Base-by-base conservation (phyloP, 768 basidiomycete genomes). In the Podaxis mareebaensis region DNA sequence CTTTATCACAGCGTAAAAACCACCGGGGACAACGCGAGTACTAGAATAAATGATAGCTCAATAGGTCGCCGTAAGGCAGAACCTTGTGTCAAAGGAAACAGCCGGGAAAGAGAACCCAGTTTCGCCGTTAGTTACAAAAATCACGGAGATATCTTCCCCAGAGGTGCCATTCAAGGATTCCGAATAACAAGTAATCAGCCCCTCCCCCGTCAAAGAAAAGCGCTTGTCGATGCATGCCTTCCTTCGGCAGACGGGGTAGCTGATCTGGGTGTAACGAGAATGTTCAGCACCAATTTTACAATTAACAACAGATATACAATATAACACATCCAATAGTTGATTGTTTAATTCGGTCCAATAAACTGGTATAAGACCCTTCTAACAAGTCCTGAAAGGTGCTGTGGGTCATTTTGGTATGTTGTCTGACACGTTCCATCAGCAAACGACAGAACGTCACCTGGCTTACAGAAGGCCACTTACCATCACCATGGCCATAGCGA, bases 401-500 rank as follows among this genome's bases (percentile, higher is more conserved):
- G 86, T 0, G 93, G 93, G 66, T 93, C 89, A 71, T 82, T 83
- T 67, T 94, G 92, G 68, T 95, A 95, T n/a, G 86, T 89, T 68
- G 83, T 87, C 90, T 92, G 68, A 68, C 22, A 46, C 36, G 46
- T 48, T n/a, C 46, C 49, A 55, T 64, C 24, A 30, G 28, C 3
- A 8, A 58, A 53, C 38, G 40, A 8, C 17, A 5, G 15, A 65
- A 54, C n/a, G 38, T 24, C n/a, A 24, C 20, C 20, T 1, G 30
- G 20, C 39, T 15, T 4, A 11, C 42, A 22, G 36, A 46, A 64
- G 52, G 7, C 44, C 24, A 76, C 86, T 61, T 65, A 87, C 89
- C 92, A 95, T 94, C 28, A 94, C 88, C 90, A 95, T 90, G 0
- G 86, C 87, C 89, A 93, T 92, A 20, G 89, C 92, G 39, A 88